Conservation (phyloP, 805 yeast genomes). For the Yueomyces sinensis region DNA sequence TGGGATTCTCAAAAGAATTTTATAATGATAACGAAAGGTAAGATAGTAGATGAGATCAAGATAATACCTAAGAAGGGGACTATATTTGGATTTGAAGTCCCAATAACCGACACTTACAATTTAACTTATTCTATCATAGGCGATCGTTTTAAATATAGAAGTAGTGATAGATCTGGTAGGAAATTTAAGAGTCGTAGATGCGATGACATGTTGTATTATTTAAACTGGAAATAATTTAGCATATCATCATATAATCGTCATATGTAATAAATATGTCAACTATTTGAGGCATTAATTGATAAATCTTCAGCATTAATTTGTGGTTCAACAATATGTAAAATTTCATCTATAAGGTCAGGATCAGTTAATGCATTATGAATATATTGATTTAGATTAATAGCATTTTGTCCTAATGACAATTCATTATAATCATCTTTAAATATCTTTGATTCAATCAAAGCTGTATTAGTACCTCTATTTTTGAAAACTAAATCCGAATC, state of each 20-base stretch:
- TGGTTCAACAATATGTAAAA: neutral
- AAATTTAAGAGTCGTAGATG: constrained; percentile 76
- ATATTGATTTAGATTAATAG: constrained; percentile 11
- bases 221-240: constrained; percentile 4
- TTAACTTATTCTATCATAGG: constrained; percentile 62
- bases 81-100: constrained; percentile 40
- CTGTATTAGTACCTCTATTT: constrained; percentile 23
- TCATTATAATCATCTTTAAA: constrained; percentile 17
- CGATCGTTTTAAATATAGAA: constrained; percentile 59
- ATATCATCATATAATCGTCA: neutral
- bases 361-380: constrained; percentile 4
- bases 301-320: neutral
- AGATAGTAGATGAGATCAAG: constrained; percentile 48
- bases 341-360: constrained; percentile 1
- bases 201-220: constrained; percentile 34
- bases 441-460: constrained; percentile 20
- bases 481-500: constrained; percentile 22
- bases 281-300: neutral
- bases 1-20: constrained; percentile 75
- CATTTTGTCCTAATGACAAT: constrained; percentile 7
- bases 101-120: constrained; percentile 27
- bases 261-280: neutral
- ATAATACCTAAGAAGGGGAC: constrained; percentile 57
- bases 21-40: constrained; percentile 32
- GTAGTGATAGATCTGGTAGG: constrained; percentile 69